Evolutionary conservation across 73 alveolate species (phyloP).

Genomic region (Symbiodinium pilosum): DNA sequence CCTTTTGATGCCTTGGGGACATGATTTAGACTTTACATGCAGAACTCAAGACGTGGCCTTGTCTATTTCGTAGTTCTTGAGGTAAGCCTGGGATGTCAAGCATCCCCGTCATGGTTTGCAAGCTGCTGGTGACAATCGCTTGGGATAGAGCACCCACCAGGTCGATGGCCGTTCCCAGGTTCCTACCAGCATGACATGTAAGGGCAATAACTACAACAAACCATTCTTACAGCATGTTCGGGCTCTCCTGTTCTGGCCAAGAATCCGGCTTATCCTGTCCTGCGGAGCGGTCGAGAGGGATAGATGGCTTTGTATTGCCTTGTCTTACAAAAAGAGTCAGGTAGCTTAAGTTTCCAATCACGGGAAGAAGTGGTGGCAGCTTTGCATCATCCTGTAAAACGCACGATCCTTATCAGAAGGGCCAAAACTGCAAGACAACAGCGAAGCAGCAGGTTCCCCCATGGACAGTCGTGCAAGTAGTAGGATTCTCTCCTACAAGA

Average conservation of each 20-base stretch:
- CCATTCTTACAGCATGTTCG: too few relatives aligned
- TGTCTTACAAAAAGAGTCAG: too few relatives aligned
- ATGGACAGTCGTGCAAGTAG: neutral
- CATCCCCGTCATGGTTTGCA: too few relatives aligned
- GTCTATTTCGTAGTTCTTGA: constrained; percentile 93
- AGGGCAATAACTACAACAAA: too few relatives aligned
- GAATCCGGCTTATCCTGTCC: constrained; percentile 27
- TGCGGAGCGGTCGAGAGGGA: neutral
- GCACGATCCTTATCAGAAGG: too few relatives aligned
- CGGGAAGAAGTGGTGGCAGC: too few relatives aligned
- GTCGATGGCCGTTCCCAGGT: constrained; percentile 82
- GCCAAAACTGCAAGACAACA: too few relatives aligned
- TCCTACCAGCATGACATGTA: neutral
- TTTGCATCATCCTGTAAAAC: too few relatives aligned
- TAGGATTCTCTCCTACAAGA: too few relatives aligned
- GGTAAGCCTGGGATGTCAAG: constrained; percentile 44
- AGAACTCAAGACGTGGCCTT: neutral
- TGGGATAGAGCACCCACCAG: constrained; percentile 19
- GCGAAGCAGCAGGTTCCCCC: neutral
- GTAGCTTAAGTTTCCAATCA: too few relatives aligned
- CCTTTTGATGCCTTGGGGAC: too few relatives aligned
- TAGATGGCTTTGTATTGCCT: too few relatives aligned
- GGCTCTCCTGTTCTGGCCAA: constrained; percentile 31
- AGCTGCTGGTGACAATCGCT: neutral
- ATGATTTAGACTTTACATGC: neutral